Conservation (phyloP, 2,329 filamentous ascomycete species). For the Exophiala aquamarina region DNA sequence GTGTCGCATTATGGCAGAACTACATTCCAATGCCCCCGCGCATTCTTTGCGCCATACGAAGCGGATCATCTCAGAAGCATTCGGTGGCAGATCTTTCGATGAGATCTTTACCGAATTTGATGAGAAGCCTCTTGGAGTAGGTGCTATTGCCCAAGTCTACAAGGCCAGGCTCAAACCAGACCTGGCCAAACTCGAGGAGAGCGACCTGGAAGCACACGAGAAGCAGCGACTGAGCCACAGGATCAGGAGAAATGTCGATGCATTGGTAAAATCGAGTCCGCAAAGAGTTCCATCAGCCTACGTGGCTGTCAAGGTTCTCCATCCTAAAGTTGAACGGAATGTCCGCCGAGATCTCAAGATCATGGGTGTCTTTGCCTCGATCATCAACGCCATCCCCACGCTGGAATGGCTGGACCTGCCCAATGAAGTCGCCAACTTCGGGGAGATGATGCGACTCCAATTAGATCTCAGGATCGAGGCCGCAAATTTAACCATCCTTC, state of each 20-base stretch:
- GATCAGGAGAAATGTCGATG: conserved; percentile 79
- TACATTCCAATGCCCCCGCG: conserved; percentile 92
- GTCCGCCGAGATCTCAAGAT: conserved; percentile 90
- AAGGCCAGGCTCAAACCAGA: conserved; percentile 86
- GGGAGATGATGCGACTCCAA: conserved; percentile 98
- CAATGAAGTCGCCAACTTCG: conserved; percentile 90
- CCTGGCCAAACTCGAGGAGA: conserved; percentile 63
- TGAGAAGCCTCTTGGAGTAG: conserved; percentile 83
- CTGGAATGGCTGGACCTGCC: conserved; percentile 97
- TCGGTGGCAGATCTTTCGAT: conserved; percentile 74
- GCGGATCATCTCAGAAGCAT: conserved; percentile 75
- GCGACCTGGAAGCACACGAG: conserved; percentile 53
- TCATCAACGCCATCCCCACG: conserved; percentile 84
- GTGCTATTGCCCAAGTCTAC: conserved; percentile 97
- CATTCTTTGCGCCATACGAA: conserved; percentile 82
- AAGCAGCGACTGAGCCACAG: conserved; percentile 61
- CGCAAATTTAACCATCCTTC: conserved; percentile 81
- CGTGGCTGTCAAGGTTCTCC: conserved; percentile 93
- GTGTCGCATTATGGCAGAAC: conserved; percentile 88
- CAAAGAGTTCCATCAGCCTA: conserved; percentile 84
- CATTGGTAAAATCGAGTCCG: conserved; percentile 81
- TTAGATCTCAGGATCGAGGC: conserved; percentile 93
- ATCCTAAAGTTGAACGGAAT: conserved; percentile 84
- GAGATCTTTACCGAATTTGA: conserved; percentile 97
- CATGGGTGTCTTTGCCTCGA: conserved; percentile 84